Percentiles rank a stretch among this genome's conserved stretches.
Evolutionary conservation across 306 rosid species (phyloP).

Genomic region (Vicia sativa): DNA sequence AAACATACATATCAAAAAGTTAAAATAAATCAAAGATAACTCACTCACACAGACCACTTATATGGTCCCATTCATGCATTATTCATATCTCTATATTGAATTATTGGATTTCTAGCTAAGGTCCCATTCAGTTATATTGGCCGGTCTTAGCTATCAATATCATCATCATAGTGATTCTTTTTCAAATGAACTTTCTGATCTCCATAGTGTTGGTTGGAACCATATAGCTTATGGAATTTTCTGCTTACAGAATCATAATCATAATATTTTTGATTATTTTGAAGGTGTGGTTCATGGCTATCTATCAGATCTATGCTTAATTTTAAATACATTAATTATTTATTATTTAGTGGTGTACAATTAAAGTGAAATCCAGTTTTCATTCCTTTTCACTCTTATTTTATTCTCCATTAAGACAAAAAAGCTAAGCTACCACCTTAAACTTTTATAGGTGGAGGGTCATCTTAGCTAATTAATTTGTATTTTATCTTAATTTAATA

Average conservation of each 20-base stretch:
- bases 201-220: constrained; percentile 5
- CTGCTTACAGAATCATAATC: constrained; percentile 50
- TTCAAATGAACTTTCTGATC: not conserved
- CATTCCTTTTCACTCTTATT: constrained; percentile 29
- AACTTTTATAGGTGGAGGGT: constrained; percentile 43
- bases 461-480: constrained; percentile 42
- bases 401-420: constrained; percentile 31
- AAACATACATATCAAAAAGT: constrained; percentile 23
- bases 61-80: constrained; percentile 27
- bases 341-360: constrained; percentile 38
- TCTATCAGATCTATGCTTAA: constrained; percentile 33
- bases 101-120: constrained; percentile 35
- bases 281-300: constrained; percentile 35
- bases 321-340: constrained; percentile 1
- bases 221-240: constrained; percentile 44
- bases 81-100: constrained; percentile 32
- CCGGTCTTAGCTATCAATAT: constrained; percentile 7
- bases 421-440: constrained; percentile 28
- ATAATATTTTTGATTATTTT: constrained; percentile 20
- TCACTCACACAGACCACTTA: not conserved
- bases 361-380: constrained; percentile 39
- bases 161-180: constrained; percentile 19
- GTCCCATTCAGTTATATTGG: constrained; percentile 37
- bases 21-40: constrained; percentile 20
- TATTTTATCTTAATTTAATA: constrained; percentile 38